Evolutionary conservation across 768 basidiomycete genomes (phyloP).

Genomic region (Filobasidium wieringae): DNA sequence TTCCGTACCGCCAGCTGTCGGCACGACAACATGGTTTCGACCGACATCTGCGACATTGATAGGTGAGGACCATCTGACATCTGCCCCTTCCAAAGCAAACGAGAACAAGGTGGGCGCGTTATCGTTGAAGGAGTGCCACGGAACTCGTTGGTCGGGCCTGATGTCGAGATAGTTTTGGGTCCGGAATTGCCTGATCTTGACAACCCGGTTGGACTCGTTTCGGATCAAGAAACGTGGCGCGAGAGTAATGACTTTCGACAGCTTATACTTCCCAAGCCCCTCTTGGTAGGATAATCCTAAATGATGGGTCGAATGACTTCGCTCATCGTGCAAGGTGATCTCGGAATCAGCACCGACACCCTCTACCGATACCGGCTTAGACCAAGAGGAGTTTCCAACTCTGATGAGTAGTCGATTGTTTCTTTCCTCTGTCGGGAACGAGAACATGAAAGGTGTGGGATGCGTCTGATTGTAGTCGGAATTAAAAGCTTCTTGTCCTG

Average conservation of each 20-base stretch:
- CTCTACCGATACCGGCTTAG: conserved; percentile 81
- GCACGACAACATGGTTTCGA: conserved; percentile 34
- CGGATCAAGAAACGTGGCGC: conserved; percentile 81
- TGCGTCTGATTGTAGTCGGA: conserved; percentile 38
- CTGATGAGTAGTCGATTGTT: conserved; percentile 75
- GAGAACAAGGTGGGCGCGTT: conserved; percentile 61
- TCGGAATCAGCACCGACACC: conserved; percentile 83
- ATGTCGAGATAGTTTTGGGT: conserved; percentile 50
- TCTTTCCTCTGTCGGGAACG: conserved; percentile 58
- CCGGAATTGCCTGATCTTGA: conserved; percentile 76
- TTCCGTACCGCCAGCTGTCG: conserved; percentile 1
- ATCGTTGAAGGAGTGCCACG: conserved; percentile 55
- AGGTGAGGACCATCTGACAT: conserved; percentile 78
- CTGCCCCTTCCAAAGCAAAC: conserved; percentile 71
- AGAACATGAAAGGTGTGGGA: conserved; percentile 72
- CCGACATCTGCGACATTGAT: conserved; percentile 89
- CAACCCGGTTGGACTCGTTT: conserved; percentile 57
- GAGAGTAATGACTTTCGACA: conserved; percentile 84
- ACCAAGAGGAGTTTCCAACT: conserved; percentile 75
- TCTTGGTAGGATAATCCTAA: conserved; percentile 83
- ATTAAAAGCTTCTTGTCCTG: conserved; percentile 56
- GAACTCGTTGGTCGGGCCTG: conserved; percentile 54
- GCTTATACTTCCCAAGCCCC: conserved; percentile 92
- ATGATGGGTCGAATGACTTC: conserved; percentile 55
- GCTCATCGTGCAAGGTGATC: conserved; percentile 56